Evolutionary conservation across 2,329 filamentous ascomycete species (phyloP).

Genomic region (Monosporascus sp.): DNA sequence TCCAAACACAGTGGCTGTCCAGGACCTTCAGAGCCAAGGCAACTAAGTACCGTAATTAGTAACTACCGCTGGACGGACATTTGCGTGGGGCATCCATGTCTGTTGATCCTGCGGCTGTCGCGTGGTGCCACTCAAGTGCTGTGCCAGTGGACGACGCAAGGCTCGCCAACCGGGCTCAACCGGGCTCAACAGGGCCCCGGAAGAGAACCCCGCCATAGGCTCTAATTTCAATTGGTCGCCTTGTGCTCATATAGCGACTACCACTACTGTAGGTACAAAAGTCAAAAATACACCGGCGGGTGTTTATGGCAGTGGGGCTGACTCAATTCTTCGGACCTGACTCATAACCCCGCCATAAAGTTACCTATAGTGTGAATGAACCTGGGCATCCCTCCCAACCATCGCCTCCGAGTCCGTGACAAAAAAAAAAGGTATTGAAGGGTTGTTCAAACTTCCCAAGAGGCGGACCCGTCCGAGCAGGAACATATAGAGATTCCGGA

Average conservation of each 20-base stretch:
- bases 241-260: too few species aligned
- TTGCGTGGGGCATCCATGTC: neutral
- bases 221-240: neutral
- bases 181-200: neutral
- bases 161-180: neutral
- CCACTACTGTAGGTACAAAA: neutral
- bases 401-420: too few species aligned
- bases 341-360: slow-evolving; percentile 14
- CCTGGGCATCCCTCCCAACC: too few species aligned
- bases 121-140: neutral
- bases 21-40: neutral
- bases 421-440: neutral
- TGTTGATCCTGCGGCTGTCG: neutral
- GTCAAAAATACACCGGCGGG: neutral
- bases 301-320: neutral
- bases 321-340: slow-evolving; percentile 8
- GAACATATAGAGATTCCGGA: neutral
- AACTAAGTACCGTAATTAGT: too few species aligned
- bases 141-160: neutral
- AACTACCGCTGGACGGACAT: too few species aligned
- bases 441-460: neutral
- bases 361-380: neutral
- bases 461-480: neutral
- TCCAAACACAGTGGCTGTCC: neutral
- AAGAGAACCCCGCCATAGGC: neutral